Evolutionary conservation across 1,139 yeast genomes (phyloP).

Genomic region (Maudiozyma humilis): DNA sequence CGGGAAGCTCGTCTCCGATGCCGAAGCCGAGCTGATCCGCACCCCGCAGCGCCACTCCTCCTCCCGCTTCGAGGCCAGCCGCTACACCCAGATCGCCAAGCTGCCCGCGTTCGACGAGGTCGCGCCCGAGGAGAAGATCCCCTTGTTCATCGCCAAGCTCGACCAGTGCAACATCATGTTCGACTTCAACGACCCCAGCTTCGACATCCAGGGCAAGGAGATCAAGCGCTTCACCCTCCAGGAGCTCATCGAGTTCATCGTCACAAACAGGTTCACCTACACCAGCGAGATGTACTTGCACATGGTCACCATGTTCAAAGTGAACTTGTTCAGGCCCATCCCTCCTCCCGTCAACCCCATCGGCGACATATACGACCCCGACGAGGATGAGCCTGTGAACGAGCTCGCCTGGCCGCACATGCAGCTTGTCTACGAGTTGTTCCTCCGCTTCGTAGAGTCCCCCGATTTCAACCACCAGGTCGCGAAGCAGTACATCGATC

Average conservation of each 20-base stretch:
- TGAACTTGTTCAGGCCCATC: slow-evolving; percentile 84
- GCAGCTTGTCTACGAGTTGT: slow-evolving; percentile 93
- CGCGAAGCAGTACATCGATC: slow-evolving; percentile 92
- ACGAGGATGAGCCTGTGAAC: slow-evolving; percentile 95
- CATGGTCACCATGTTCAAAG: slow-evolving; percentile 83
- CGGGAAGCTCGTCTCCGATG: slow-evolving; percentile 36
- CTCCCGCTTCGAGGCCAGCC: slow-evolving; percentile 79
- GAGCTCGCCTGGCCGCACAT: slow-evolving; percentile 99
- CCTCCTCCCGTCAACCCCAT: slow-evolving; percentile 98
- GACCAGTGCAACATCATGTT: slow-evolving; percentile 93
- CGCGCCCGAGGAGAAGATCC: slow-evolving; percentile 73
- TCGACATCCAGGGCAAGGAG: slow-evolving; percentile 87
- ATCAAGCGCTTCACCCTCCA: slow-evolving; percentile 78
- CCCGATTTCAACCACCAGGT: slow-evolving; percentile 90
- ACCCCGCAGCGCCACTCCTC: slow-evolving; percentile 92
- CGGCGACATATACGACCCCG: slow-evolving; percentile 95
- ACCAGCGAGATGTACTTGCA: slow-evolving; percentile 87
- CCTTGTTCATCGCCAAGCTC: slow-evolving; percentile 74
- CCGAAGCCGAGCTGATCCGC: slow-evolving; percentile 49
- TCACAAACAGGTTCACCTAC: slow-evolving; percentile 71
- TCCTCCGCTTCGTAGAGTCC: slow-evolving; percentile 83
- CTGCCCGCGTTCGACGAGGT: slow-evolving; percentile 89
- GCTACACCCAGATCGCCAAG: slow-evolving; percentile 66
- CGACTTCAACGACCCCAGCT: slow-evolving; percentile 89
- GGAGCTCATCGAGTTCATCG: slow-evolving; percentile 81